phyloP scores from a whole-genome alignment of 1,284 basidiomycete species.

The Moesziomyces sp. region DNA sequence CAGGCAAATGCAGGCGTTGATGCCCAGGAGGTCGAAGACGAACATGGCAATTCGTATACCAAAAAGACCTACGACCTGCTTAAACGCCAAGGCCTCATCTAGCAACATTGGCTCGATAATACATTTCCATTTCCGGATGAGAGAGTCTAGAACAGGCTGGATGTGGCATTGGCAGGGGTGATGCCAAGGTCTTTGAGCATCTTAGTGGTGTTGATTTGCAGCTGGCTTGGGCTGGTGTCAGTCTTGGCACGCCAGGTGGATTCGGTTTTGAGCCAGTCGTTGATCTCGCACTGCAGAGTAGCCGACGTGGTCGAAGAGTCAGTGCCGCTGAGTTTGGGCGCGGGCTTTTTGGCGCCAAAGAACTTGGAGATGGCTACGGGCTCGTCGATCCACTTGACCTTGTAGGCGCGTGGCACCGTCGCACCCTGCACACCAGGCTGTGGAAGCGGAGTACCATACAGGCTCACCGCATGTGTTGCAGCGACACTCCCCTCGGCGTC shows the following conservation, averaged over 20 bases:
- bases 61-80: constrained; percentile 66
- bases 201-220: constrained; percentile 20
- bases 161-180: constrained; percentile 4
- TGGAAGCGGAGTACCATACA: constrained; percentile 33
- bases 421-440: constrained; percentile 8
- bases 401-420: constrained; percentile 29
- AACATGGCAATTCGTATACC: constrained; percentile 65
- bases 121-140: background rate
- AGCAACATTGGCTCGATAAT: background rate
- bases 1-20: constrained; percentile 51
- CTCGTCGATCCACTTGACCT: constrained; percentile 56
- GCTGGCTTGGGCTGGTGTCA: background rate
- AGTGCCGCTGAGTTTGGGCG: background rate
- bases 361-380: constrained; percentile 48
- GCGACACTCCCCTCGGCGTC: background rate
- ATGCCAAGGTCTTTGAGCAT: constrained; percentile 32
- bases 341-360: constrained; percentile 37
- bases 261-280: constrained; percentile 30
- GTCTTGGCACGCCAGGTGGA: constrained; percentile 9
- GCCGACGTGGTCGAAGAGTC: background rate
- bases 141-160: constrained; percentile 3
- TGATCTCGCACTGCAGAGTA: constrained; percentile 19
- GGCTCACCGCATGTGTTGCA: constrained; percentile 9
- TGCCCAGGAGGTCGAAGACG: constrained; percentile 65
- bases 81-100: constrained; percentile 66